Evolutionary conservation across 371 early-diverging fungal genomes (phyloP).

Genomic region (Smittium mucronatum): DNA sequence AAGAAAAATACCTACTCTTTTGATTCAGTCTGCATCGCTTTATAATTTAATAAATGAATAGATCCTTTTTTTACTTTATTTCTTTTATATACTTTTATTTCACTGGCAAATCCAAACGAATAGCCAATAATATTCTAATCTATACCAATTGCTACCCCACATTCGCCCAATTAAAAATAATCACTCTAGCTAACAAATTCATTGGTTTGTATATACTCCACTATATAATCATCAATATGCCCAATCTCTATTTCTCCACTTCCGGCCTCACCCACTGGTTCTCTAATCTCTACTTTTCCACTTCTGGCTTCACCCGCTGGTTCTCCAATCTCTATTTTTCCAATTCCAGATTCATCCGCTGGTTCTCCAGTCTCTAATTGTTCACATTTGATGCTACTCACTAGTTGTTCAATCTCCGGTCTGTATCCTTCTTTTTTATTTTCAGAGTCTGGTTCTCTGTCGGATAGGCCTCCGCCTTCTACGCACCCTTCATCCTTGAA

Average conservation of each 20-base stretch:
- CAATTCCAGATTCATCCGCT: conserved; percentile 10
- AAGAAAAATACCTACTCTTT: no score
- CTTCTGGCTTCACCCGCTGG: conserved; percentile 9
- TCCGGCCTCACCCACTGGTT: conserved; percentile 8
- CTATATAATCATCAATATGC: conserved; percentile 32
- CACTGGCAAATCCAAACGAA: no score
- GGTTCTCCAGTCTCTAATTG: neutral
- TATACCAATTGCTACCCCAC: no score
- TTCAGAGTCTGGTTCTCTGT: neutral
- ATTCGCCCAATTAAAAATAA: no score
- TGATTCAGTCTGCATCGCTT: no score
- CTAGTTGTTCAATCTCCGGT: neutral
- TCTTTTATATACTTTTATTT: no score
- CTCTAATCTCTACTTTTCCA: neutral
- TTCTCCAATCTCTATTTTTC: neutral
- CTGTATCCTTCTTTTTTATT: no score
- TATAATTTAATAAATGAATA: no score
- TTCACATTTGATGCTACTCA: conserved; percentile 4
- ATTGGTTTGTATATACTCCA: conserved; percentile 7
- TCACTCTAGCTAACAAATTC: no score
- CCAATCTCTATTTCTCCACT: conserved; percentile 19
- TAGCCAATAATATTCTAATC: no score
- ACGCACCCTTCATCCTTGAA: neutral
- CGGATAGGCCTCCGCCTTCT: neutral
- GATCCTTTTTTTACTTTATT: no score